phyloP scores from a whole-genome alignment of 176 grass and related monocot genomes.

The Aechmea fasciata region DNA sequence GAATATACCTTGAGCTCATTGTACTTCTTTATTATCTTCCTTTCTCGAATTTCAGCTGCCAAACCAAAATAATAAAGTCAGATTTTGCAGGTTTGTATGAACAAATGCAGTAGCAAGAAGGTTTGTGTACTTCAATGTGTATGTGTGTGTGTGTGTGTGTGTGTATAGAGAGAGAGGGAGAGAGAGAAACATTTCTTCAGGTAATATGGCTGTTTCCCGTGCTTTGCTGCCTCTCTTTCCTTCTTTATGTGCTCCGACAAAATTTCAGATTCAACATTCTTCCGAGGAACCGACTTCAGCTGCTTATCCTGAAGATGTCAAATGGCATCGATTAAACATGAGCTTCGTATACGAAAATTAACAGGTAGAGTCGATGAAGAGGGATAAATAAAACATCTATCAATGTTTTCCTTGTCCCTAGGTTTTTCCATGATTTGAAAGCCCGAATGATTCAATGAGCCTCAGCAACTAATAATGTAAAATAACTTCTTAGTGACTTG shows the following conservation, averaged over 20 bases:
- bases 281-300: conserved; percentile 49
- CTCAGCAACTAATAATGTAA: too few relatives aligned
- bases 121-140: neutral
- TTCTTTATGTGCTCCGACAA: conserved; percentile 71
- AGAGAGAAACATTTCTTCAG: conserved; percentile 67
- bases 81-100: neutral
- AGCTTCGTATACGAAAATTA: neutral
- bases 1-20: conserved; percentile 80
- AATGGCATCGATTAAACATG: neutral
- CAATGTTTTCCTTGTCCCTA: conserved; percentile 1
- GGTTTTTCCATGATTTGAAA: neutral
- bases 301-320: conserved; percentile 65
- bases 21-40: conserved; percentile 76
- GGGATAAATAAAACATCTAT: neutral
- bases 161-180: neutral
- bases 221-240: conserved; percentile 76
- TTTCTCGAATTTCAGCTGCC: conserved; percentile 79
- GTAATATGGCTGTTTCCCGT: conserved; percentile 75
- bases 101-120: neutral
- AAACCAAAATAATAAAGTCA: conserved; percentile 31
- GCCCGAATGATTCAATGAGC: too few relatives aligned
- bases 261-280: conserved; percentile 65
- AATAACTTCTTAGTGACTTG: too few relatives aligned
- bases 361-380: too few relatives aligned
- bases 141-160: neutral